phyloP scores from a whole-genome alignment of 306 rosid species.

The Quercus bicolor region DNA sequence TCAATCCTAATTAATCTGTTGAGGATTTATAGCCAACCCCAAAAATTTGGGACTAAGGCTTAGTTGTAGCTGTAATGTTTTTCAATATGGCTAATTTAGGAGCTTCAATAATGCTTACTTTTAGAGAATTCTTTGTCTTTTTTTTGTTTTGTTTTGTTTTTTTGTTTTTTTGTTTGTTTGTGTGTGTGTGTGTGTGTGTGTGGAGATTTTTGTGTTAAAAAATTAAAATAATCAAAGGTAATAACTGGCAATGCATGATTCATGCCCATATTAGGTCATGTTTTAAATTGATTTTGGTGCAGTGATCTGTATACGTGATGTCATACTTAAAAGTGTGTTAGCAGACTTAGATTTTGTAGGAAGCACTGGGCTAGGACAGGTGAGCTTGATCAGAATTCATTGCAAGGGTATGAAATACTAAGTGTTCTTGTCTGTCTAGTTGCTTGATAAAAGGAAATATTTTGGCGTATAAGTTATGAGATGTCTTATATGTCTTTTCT shows the following conservation, averaged over 20 bases:
- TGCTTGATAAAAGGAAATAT: background rate
- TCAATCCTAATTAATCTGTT: too few relatives aligned
- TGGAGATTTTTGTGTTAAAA: background rate
- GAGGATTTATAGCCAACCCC: too few relatives aligned
- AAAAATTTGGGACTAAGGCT: too few relatives aligned
- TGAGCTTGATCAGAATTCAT: background rate
- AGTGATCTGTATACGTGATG: background rate
- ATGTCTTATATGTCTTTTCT: constrained; percentile 1
- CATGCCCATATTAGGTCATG: background rate
- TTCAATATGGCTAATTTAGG: background rate
- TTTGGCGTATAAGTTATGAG: background rate
- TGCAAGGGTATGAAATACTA: background rate
- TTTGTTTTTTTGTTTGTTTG: background rate
- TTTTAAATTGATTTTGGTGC: background rate
- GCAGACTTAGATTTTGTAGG: background rate
- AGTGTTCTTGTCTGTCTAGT: background rate
- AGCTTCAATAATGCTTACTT: background rate
- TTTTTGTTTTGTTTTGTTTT: background rate
- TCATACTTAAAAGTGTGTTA: background rate
- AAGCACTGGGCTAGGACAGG: background rate
- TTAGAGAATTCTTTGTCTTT: background rate
- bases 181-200: too few relatives aligned
- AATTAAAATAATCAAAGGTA: background rate
- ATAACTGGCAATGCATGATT: background rate
- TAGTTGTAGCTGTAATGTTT: background rate